These are phyloP conservation scores for Gomphus bonarii DNA, from an alignment of 1,284 basidiomycete species.

Conservation along the genomic window DNA sequence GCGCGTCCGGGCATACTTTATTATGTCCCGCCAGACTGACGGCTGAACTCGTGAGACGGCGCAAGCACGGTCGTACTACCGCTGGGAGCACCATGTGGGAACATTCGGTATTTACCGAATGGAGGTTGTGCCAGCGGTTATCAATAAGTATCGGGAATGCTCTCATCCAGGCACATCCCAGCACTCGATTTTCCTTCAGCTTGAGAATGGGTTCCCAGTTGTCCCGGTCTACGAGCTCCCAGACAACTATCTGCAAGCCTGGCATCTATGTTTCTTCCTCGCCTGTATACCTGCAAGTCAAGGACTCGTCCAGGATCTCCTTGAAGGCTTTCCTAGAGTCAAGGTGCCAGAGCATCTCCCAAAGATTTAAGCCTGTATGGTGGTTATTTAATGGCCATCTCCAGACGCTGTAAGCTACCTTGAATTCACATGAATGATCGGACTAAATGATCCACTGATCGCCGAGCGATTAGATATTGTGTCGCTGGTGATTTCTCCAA, in stretches of 20 bases:
- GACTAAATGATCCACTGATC: neutral
- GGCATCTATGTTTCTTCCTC: neutral
- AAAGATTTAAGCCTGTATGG: constrained; percentile 50
- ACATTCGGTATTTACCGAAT: neutral
- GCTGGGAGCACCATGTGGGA: neutral
- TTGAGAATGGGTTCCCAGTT: neutral
- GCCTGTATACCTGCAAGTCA: neutral
- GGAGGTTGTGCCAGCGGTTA: too few species aligned
- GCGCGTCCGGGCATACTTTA: constrained; percentile 33
- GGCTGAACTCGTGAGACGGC: neutral
- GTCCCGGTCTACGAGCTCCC: neutral
- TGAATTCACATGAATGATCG: neutral
- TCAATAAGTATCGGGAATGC: neutral
- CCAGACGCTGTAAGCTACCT: constrained; percentile 43
- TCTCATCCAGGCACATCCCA: neutral
- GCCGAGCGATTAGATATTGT: constrained; percentile 25
- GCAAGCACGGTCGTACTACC: neutral
- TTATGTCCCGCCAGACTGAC: constrained; percentile 46
- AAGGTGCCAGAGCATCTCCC: constrained; percentile 47
- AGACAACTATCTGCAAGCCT: neutral
- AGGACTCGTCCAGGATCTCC: constrained; percentile 18
- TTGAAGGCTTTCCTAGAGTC: constrained; percentile 45
- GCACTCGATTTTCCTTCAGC: neutral
- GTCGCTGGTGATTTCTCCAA: constrained; percentile 39
- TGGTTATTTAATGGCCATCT: constrained; percentile 65